Evolutionary conservation across 2,329 filamentous ascomycete species (phyloP), one percentile per base, ranked within the genome.

Genomic region (Zasmidium angulare): DNA sequence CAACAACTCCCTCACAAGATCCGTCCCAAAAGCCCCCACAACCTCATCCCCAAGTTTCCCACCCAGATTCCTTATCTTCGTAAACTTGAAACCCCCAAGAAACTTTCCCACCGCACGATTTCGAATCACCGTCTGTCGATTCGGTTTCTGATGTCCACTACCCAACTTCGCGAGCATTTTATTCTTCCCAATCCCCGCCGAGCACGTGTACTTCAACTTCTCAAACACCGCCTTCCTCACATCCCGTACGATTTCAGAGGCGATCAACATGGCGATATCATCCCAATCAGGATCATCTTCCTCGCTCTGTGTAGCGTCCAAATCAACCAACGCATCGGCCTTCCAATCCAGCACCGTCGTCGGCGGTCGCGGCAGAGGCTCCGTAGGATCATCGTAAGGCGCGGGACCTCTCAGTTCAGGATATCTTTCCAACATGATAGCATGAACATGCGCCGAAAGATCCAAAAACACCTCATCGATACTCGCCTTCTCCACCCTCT

Each of bases 381-480:
- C 89, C 2, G 69, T 61, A 0, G 84, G 83, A 68, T 95, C 89
- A 65, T 91, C 87, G 66, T 90, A 89, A 1, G 88, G 88, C n/a
- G 88, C 81, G 4, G 86, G 85, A 2, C 80, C 81, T 24, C 74
- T 72, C 52, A 98, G 76, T 72, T 95, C 88, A 0, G 90, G 86
- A 74, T 91, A 96, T 53, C 90, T 80, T 66, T 90, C 82, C 46
- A 96, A 75, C 51, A 99, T 77, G 24, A 89, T 81, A 1, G 82
- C 82, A 74, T 96, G 90, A 2, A 97, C 84, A 61, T 97, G 89
- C 0, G 89, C 88, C 10, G 91, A 96, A 52, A 99, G 76, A 75
- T 99, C 95, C 61, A 98, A 79, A 71, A 97, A 99, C 9, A 97
- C 92, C 75, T 99, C 95, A 72, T 99, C 95, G 56, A 98, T 90